Percentiles rank a stretch among this genome's conserved stretches.
phyloP scores from a whole-genome alignment of 2,329 filamentous ascomycete species.

The Colletotrichum filicis region DNA sequence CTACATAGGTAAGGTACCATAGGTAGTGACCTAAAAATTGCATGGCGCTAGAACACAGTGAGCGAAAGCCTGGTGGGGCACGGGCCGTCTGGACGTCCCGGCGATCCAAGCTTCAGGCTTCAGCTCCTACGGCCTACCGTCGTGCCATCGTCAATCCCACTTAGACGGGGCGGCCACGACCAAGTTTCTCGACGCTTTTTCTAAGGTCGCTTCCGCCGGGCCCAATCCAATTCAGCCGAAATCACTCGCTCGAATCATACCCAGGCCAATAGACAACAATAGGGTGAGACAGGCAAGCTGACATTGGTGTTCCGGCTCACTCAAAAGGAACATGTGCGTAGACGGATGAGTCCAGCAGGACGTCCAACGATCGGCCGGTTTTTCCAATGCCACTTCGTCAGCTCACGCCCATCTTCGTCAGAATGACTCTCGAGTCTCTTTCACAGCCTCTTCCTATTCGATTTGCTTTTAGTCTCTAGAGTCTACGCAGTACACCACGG shows the following conservation, averaged over 20 bases:
- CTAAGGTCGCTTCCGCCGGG: not conserved
- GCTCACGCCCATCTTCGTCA: not conserved
- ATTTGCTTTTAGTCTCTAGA: not conserved
- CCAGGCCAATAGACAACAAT: not conserved
- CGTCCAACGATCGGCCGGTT: constrained; percentile 17
- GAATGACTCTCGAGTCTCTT: not conserved
- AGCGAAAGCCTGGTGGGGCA: constrained; percentile 14
- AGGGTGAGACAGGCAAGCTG: not conserved
- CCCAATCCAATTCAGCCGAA: constrained; percentile 7
- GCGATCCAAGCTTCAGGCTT: constrained; percentile 15
- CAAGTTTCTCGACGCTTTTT: not conserved
- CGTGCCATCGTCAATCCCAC: not conserved
- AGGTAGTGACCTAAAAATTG: constrained; percentile 8
- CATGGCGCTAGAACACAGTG: not conserved
- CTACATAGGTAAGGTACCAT: too few species aligned
- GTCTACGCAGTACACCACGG: not conserved
- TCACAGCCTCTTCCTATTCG: not conserved
- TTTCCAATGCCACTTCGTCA: constrained; percentile 14
- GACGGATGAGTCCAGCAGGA: not conserved
- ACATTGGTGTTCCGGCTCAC: not conserved
- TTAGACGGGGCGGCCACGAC: not conserved
- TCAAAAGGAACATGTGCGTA: constrained; percentile 4
- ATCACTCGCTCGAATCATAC: not conserved
- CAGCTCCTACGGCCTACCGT: not conserved
- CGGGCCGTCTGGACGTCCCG: constrained; percentile 17